These are phyloP conservation scores for Leccinum longicurvipes DNA, from an alignment of 768 basidiomycete species.

Conservation along the genomic window DNA sequence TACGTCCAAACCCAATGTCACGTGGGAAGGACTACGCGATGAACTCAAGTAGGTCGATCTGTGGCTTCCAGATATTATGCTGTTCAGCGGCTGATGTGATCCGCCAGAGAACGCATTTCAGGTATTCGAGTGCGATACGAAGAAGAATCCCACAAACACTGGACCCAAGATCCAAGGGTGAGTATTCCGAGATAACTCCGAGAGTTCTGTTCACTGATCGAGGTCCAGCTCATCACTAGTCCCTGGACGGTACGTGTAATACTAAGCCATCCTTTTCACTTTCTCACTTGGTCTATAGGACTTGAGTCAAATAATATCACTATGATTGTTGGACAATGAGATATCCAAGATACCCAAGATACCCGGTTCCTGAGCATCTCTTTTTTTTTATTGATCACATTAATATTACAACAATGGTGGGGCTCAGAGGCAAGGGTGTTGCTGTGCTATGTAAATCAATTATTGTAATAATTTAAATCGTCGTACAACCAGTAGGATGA, in stretches of 20 bases:
- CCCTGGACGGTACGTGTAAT: slow-evolving; percentile 4
- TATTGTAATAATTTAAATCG: not conserved
- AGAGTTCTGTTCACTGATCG: not conserved
- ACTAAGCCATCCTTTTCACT: slow-evolving; percentile 27
- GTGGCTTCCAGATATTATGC: not conserved
- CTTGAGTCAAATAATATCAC: slow-evolving; percentile 11
- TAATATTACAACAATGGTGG: too few species aligned
- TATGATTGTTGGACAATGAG: not conserved
- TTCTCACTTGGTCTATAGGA: slow-evolving; percentile 15
- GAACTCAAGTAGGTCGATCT: slow-evolving; percentile 11
- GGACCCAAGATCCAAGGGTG: slow-evolving; percentile 22
- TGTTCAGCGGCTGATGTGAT: not conserved
- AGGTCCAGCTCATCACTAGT: slow-evolving; percentile 9
- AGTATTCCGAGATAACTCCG: slow-evolving; percentile 8
- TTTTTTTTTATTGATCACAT: not conserved
- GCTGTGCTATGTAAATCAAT: not conserved
- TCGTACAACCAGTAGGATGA: not conserved
- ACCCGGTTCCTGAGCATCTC: not conserved
- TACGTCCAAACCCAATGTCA: slow-evolving; percentile 6
- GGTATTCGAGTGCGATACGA: slow-evolving; percentile 15
- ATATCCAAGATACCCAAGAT: not conserved
- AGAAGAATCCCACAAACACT: not conserved
- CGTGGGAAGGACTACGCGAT: slow-evolving; percentile 21
- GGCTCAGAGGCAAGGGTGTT: too few species aligned
- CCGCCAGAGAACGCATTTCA: slow-evolving; percentile 10